Conservation (phyloP, 176 grass and related monocot species). For the Lolium perenne region DNA sequence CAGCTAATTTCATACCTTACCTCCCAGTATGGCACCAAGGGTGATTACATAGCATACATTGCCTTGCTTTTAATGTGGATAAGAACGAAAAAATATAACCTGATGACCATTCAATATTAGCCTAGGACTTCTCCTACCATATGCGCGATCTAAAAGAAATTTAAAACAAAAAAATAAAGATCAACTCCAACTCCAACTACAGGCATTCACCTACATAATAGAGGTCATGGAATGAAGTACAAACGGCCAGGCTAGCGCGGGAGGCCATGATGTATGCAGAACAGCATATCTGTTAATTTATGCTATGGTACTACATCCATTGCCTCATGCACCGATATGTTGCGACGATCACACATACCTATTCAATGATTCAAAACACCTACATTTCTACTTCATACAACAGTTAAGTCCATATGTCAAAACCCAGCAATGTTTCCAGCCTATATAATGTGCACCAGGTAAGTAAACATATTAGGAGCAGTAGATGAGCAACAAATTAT, state of each 20-base stretch:
- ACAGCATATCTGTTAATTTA: not conserved
- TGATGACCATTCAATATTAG: too few relatives aligned
- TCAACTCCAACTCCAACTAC: not conserved
- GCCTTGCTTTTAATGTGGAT: too few relatives aligned
- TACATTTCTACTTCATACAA: not conserved
- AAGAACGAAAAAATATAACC: too few relatives aligned
- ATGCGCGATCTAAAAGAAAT: too few relatives aligned
- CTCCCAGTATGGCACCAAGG: too few relatives aligned
- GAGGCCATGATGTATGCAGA: not conserved
- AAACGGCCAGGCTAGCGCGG: not conserved
- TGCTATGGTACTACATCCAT: not conserved
- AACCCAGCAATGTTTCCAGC: not conserved
- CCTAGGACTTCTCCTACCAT: too few relatives aligned
- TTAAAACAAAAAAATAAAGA: too few relatives aligned
- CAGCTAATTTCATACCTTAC: too few relatives aligned
- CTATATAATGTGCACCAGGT: not conserved
- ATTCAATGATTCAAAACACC: not conserved
- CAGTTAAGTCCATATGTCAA: not conserved
- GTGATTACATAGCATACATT: too few relatives aligned
- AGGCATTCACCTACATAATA: not conserved
- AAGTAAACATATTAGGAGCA: not conserved
- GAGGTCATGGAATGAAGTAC: not conserved
- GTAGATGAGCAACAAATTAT: not conserved
- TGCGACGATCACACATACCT: slow-evolving; percentile 4
- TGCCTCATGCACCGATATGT: not conserved